Conservation (phyloP, 2,329 filamentous ascomycete species). For the Fusarium cyanostomum region DNA sequence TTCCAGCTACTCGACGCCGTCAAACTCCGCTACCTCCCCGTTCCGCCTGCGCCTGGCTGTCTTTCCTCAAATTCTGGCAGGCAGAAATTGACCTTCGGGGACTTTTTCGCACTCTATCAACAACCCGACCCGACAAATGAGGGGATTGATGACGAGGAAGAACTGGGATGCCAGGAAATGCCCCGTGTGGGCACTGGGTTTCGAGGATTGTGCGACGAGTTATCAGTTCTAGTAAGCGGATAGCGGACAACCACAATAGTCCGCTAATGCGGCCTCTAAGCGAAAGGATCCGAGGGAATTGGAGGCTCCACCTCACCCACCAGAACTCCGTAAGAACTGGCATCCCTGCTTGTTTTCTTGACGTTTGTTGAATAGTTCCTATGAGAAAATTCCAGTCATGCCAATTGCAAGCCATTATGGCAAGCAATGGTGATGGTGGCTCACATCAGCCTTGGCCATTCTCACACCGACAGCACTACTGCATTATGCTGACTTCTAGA, state of each 20-base stretch:
- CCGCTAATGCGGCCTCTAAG: conserved; percentile 29
- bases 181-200: background rate
- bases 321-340: conserved; percentile 7
- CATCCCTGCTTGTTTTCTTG: conserved; percentile 13
- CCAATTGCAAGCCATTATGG: background rate
- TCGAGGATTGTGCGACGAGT: background rate
- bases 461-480: background rate
- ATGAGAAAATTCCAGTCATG: background rate
- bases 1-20: background rate
- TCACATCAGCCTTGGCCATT: conserved; percentile 36
- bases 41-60: background rate
- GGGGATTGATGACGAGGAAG: conserved; percentile 1
- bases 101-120: conserved; percentile 32
- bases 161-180: too few species aligned
- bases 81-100: background rate
- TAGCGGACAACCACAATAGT: conserved; percentile 26
- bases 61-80: background rate
- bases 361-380: background rate
- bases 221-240: conserved; percentile 15
- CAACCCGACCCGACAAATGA: conserved; percentile 33
- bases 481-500: too few species aligned
- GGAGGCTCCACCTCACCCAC: conserved; percentile 24
- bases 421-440: conserved; percentile 10
- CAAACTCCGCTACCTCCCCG: conserved; percentile 6
- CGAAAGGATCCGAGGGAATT: conserved; percentile 28